Percentiles rank a stretch among this genome's conserved stretches.
Conservation (phyloP, 805 yeast species). For the Wickerhamomyces strasburgensis region DNA sequence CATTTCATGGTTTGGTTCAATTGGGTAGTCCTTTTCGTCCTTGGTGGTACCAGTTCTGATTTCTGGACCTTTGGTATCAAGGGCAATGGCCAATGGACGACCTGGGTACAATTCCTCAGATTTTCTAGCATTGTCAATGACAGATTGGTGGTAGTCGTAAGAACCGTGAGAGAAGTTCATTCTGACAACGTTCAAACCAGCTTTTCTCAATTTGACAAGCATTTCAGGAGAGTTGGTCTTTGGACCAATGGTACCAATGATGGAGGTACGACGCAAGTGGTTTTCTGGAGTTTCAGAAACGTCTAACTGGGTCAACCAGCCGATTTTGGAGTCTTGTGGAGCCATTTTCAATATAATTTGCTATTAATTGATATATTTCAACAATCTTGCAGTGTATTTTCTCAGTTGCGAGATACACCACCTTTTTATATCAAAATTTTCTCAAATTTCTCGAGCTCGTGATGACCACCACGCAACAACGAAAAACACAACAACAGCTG, state of each 20-base stretch:
- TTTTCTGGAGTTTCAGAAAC: constrained; percentile 25
- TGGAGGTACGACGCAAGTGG: constrained; percentile 74
- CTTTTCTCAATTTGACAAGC: constrained; percentile 84
- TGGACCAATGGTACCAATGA: constrained; percentile 99
- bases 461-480: too few relatives aligned
- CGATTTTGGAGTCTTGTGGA: constrained; percentile 23
- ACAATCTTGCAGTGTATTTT: not conserved
- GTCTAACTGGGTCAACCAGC: constrained; percentile 26
- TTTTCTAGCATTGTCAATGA: constrained; percentile 92
- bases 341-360: constrained; percentile 6
- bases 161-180: constrained; percentile 99
- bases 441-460: too few relatives aligned
- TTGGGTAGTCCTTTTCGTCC: constrained; percentile 76
- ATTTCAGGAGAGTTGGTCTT: constrained; percentile 88
- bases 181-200: constrained; percentile 96
- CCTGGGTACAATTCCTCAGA: constrained; percentile 88
- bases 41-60: constrained; percentile 96
- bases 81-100: constrained; percentile 96
- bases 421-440: not conserved
- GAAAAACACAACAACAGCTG: too few relatives aligned
- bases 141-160: constrained; percentile 95
- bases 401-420: not conserved
- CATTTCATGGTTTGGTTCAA: constrained; percentile 84
- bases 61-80: constrained; percentile 99
- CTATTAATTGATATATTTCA: not conserved